Conservation (phyloP, 768 basidiomycete species). For the Tubosaeta brunneosetosa region DNA sequence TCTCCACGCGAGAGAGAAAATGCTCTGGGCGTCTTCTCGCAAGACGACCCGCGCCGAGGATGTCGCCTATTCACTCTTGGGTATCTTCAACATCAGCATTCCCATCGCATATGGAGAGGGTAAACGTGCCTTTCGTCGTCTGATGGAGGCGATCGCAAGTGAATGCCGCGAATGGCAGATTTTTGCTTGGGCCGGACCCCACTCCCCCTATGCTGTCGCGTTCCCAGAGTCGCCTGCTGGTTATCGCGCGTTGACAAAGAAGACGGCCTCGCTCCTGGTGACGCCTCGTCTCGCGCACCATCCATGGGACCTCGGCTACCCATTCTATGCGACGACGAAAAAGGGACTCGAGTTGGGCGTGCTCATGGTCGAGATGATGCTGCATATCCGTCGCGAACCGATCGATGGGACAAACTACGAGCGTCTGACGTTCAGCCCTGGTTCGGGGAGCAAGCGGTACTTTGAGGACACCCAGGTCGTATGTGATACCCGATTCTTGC, state of each 20-base stretch:
- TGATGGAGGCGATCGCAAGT: conserved; percentile 20
- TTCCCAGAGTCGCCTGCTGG: conserved; percentile 20
- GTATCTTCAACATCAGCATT: conserved; percentile 22
- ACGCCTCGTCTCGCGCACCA: conserved; percentile 2
- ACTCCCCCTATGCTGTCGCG: conserved; percentile 14
- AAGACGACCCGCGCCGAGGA: conserved; percentile 26
- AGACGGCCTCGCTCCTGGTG: background rate
- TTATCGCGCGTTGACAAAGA: conserved; percentile 8
- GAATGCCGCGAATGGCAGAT: conserved; percentile 19
- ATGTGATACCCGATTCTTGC: conserved; percentile 18
- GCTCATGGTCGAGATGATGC: conserved; percentile 22
- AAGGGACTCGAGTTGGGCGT: conserved; percentile 19
- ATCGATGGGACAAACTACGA: conserved; percentile 9
- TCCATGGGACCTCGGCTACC: conserved; percentile 13
- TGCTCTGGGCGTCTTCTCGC: conserved; percentile 24
- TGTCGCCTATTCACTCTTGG: conserved; percentile 24
- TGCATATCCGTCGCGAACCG: conserved; percentile 12
- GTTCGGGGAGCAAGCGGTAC: conserved; percentile 9
- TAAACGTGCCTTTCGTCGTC: conserved; percentile 20
- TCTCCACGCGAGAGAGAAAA: conserved; percentile 16
- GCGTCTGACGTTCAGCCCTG: conserved; percentile 12
- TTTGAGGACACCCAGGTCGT: conserved; percentile 13
- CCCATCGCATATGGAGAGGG: conserved; percentile 25
- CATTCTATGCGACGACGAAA: conserved; percentile 22
- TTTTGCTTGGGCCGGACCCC: conserved; percentile 20